Percentiles rank a stretch among this genome's conserved stretches.
phyloP scores from a whole-genome alignment of 805 yeast genomes.

The Saccharomycopsis malanga region DNA sequence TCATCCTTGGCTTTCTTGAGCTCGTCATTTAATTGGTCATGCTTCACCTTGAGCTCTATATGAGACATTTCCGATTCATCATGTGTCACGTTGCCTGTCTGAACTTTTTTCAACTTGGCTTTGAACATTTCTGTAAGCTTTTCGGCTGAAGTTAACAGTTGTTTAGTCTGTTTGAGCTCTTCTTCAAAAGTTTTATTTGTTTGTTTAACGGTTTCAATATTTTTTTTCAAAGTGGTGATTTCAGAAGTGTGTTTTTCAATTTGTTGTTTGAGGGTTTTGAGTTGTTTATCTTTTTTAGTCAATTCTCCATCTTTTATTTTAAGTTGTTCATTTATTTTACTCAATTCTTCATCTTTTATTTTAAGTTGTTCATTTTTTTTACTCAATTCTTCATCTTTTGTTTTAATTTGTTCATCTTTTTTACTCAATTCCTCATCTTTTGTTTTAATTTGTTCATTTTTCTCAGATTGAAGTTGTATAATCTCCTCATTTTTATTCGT shows the following conservation, averaged over 20 bases:
- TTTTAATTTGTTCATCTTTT: background rate
- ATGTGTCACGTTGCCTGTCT: background rate
- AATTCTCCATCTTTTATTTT: too few species aligned
- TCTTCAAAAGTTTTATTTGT: background rate
- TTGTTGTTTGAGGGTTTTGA: too few species aligned
- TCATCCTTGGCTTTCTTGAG: conserved; percentile 1
- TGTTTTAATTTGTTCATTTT: background rate
- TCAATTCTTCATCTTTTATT: too few species aligned
- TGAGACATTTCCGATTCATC: conserved; percentile 1
- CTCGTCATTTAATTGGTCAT: conserved; percentile 1
- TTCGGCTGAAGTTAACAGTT: conserved; percentile 5
- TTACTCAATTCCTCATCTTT: background rate
- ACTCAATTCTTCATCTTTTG: background rate
- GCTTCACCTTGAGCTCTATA: conserved; percentile 5
- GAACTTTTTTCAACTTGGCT: conserved; percentile 4
- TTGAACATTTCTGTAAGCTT: conserved; percentile 15
- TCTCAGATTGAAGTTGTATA: background rate
- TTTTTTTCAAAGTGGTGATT: too few species aligned
- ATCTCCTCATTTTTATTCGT: background rate
- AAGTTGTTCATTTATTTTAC: too few species aligned
- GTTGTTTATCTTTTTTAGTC: too few species aligned
- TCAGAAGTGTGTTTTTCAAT: too few species aligned
- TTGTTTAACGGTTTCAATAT: too few species aligned
- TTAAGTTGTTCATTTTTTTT: background rate
- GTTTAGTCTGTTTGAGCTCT: background rate